Base-by-base conservation (phyloP, 2,329 filamentous ascomycete species). In the Diaporthe capsici region DNA sequence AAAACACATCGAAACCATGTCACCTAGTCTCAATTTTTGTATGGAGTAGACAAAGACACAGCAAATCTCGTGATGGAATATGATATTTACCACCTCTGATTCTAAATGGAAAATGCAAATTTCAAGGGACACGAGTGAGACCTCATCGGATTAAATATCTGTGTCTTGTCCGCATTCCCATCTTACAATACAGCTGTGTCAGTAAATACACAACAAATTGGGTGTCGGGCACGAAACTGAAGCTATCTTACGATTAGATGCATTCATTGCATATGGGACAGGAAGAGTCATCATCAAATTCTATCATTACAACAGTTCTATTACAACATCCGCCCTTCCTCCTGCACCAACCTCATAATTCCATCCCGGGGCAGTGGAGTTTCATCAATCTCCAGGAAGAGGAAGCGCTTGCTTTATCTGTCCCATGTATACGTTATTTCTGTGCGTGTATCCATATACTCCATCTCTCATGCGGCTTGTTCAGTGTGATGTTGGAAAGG, bases 381-480 rank as follows among this genome's bases (percentile, higher is more conserved):
- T 42, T 58, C 47, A 51, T 61, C 58, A 57, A 60, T 61, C 31
- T 12, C 37, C 57, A 65, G 49, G n/a, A 37, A 53, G 57, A 53
- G 31, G 28, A 31, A 51, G 34, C 22, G n/a, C 34, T 31, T 42
- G 53, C 55, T 63, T 44, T 34, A 25, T 53, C 31, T 44, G 17
- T 55, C 42, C 70, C 74, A 55, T 67, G 51, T 67, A 39, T 47
- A 42, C 44, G 39, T 67, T 53, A 53, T 42, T 44, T 67, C 31
- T 67, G 10, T 55, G 58, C 51, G 10, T 76, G 49, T 53, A 63
- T 70, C 44, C 42, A 65, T 47, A 31, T 74, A 70, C 42, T 71
- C 73, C 72, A 73, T 74, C 31, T 55, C 71, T 73, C 71, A 55
- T 65, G 51, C 25, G 71, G 60, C 76, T 86, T 25, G 47, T 20